These are phyloP conservation scores for Curvularia sp. DNA, from an alignment of 2,329 filamentous ascomycete genomes.

Conservation along the genomic window DNA sequence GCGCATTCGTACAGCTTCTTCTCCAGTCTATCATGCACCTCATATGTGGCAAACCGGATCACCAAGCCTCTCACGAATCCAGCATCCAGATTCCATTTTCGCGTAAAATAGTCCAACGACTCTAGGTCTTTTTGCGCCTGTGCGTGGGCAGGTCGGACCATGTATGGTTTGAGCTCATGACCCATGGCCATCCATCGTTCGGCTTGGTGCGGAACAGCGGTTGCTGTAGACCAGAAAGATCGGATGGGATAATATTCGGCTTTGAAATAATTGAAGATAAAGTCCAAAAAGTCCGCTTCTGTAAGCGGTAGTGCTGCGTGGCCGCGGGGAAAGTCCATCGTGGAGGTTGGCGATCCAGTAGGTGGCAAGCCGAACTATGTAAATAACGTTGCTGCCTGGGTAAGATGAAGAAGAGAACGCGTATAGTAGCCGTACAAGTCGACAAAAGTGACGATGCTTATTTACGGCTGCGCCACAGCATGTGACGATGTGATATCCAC, in stretches of 20 bases:
- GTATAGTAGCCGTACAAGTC: slow-evolving; percentile 16
- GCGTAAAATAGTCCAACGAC: slow-evolving; percentile 42
- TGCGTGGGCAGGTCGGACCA: slow-evolving; percentile 45
- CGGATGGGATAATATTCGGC: slow-evolving; percentile 50
- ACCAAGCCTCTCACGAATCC: slow-evolving; percentile 44
- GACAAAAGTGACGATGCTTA: slow-evolving; percentile 30
- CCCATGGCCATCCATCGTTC: slow-evolving; percentile 46
- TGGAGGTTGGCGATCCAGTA: slow-evolving; percentile 5
- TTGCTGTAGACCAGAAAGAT: slow-evolving; percentile 47
- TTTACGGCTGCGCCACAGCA: slow-evolving; percentile 34
- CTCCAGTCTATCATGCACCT: slow-evolving; percentile 47
- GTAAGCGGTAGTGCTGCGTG: slow-evolving; percentile 43
- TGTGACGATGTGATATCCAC: slow-evolving; percentile 27
- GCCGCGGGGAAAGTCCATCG: slow-evolving; percentile 45
- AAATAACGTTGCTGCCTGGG: slow-evolving; percentile 44
- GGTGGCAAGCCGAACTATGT: slow-evolving; percentile 23
- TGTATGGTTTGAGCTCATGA: slow-evolving; percentile 41
- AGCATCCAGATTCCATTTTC: slow-evolving; percentile 43
- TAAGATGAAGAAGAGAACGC: slow-evolving; percentile 28
- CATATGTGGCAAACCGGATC: slow-evolving; percentile 45
- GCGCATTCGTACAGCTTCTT: slow-evolving; percentile 47
- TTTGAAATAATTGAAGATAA: slow-evolving; percentile 50
- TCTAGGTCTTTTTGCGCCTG: slow-evolving; percentile 50
- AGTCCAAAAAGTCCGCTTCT: slow-evolving; percentile 46
- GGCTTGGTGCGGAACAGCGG: slow-evolving; percentile 41